Conservation (phyloP, 306 rosid genomes). For the Cercis canadensis region DNA sequence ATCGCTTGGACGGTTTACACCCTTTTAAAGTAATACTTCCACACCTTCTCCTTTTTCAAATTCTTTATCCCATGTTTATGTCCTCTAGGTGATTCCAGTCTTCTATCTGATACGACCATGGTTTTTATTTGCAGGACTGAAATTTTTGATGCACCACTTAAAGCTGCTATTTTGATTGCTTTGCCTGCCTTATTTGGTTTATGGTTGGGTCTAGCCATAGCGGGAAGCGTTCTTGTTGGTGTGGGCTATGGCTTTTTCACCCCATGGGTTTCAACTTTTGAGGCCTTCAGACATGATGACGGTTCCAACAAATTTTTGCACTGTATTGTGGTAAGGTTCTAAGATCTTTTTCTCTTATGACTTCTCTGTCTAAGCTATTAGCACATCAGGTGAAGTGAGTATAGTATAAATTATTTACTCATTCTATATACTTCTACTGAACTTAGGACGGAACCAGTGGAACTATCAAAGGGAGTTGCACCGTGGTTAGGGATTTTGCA, state of each 20-base stretch:
- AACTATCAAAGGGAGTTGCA: constrained; percentile 82
- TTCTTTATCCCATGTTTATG: not conserved
- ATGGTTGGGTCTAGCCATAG: constrained; percentile 84
- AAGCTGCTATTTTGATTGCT: constrained; percentile 68
- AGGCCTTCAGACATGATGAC: constrained; percentile 73
- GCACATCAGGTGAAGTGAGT: constrained; percentile 4
- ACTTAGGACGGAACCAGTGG: constrained; percentile 85
- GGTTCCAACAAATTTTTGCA: constrained; percentile 65
- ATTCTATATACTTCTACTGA: constrained; percentile 7
- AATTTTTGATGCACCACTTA: constrained; percentile 66
- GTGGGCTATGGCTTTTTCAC: constrained; percentile 84
- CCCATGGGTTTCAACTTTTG: constrained; percentile 89
- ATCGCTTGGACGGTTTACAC: constrained; percentile 79
- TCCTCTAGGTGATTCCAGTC: constrained; percentile 12
- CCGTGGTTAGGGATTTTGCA: constrained; percentile 86
- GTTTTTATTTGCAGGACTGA: constrained; percentile 59
- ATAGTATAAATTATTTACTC: not conserved
- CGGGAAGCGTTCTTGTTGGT: constrained; percentile 76
- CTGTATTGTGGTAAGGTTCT: constrained; percentile 61
- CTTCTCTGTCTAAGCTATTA: constrained; percentile 27
- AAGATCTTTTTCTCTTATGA: not conserved
- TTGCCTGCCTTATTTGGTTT: constrained; percentile 78
- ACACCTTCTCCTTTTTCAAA: not conserved
- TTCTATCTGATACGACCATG: constrained; percentile 1
- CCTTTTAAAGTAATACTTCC: constrained; percentile 56